phyloP scores from a whole-genome alignment of 2,329 filamentous ascomycete genomes.

The Colletotrichum endophyticum region DNA sequence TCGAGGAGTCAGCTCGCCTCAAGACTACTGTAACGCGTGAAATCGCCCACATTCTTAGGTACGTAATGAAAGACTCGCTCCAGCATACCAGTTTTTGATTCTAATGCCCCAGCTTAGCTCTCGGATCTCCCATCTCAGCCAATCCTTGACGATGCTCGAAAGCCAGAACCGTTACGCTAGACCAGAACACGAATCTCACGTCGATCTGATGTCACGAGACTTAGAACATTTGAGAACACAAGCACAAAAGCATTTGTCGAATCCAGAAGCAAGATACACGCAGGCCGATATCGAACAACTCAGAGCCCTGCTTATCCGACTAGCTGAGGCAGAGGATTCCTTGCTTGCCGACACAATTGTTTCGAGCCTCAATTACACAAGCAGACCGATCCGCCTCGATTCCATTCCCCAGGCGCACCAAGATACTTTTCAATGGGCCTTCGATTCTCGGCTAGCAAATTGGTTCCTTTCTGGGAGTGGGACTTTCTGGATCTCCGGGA shows the following conservation, averaged over 20 bases:
- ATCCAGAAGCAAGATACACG: not conserved
- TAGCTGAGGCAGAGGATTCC: not conserved
- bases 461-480: not conserved
- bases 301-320: not conserved
- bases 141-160: not conserved
- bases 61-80: not conserved
- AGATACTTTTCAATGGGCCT: not conserved
- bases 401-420: not conserved
- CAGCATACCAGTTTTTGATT: not conserved
- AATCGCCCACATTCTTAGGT: not conserved
- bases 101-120: not conserved
- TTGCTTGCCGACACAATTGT: not conserved
- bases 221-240: not conserved
- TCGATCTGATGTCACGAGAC: not conserved
- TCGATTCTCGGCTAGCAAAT: not conserved
- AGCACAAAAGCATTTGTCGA: not conserved
- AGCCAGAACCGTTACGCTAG: not conserved
- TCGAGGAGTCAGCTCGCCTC: not conserved
- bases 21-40: not conserved
- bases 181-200: not conserved
- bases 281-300: not conserved
- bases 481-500: not conserved
- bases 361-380: not conserved
- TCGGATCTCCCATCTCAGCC: not conserved
- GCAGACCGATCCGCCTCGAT: not conserved